These are phyloP conservation scores for Pezicula neosporulosa DNA, from an alignment of 2,329 filamentous ascomycete species.

Conservation along the genomic window DNA sequence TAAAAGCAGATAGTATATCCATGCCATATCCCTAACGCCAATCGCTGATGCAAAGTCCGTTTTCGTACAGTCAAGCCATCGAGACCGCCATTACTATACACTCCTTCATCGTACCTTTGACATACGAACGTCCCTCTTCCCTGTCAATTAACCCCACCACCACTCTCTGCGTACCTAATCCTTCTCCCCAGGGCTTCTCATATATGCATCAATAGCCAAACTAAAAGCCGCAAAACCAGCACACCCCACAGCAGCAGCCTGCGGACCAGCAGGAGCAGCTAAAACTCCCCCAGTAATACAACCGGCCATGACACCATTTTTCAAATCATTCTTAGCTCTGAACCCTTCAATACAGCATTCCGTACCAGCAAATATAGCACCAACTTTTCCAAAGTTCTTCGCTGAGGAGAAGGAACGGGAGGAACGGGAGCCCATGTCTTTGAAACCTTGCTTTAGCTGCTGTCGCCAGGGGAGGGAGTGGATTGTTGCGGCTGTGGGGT, in stretches of 20 bases:
- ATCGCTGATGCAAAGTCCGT: not conserved
- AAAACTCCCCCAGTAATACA: constrained; percentile 89
- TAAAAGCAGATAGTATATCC: not conserved
- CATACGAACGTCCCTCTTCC: not conserved
- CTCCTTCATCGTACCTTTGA: not conserved
- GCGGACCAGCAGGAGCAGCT: constrained; percentile 82
- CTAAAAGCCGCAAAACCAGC: constrained; percentile 92
- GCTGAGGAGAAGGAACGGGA: constrained; percentile 78
- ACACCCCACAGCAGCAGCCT: constrained; percentile 84
- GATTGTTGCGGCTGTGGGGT: constrained; percentile 37
- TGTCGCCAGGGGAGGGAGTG: constrained; percentile 73
- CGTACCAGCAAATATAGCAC: constrained; percentile 85
- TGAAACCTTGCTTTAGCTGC: constrained; percentile 82
- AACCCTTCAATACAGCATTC: constrained; percentile 95
- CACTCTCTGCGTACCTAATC: constrained; percentile 15
- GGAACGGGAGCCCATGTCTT: constrained; percentile 87
- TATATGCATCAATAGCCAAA: constrained; percentile 87
- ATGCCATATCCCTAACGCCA: not conserved
- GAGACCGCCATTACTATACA: not conserved
- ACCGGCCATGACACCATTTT: constrained; percentile 82
- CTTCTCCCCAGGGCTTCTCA: constrained; percentile 72
- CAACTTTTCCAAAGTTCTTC: constrained; percentile 93
- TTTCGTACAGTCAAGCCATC: not conserved
- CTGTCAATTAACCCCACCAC: not conserved
- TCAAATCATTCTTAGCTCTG: constrained; percentile 89